Evolutionary conservation across 1,284 basidiomycete genomes (phyloP).

Genomic region (Trichosporon ovoides): DNA sequence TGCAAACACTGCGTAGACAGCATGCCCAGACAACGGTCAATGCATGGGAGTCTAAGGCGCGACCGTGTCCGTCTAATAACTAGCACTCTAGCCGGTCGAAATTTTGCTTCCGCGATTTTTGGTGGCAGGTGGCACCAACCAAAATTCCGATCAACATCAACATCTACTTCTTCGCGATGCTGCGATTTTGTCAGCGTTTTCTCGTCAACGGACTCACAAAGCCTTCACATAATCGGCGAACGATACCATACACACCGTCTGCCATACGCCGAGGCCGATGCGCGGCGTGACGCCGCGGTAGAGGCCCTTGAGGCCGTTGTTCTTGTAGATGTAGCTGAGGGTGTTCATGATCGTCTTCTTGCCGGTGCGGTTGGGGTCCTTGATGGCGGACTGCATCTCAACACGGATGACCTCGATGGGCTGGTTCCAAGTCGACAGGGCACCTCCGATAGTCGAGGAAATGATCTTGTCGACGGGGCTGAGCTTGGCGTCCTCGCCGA

Average conservation of each 20-base stretch:
- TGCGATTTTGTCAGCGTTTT: no score
- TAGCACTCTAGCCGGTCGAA: no score
- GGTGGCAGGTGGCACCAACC: no score
- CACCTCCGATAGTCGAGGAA: constrained; percentile 85
- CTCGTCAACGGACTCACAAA: no score
- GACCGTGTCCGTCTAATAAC: no score
- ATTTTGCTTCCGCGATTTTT: no score
- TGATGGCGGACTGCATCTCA: constrained; percentile 97
- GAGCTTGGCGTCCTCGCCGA: constrained; percentile 65
- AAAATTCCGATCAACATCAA: no score
- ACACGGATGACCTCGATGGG: constrained; percentile 71
- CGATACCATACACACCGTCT: constrained; percentile 85
- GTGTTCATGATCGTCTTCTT: constrained; percentile 93
- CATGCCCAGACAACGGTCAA: no score
- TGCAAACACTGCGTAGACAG: no score
- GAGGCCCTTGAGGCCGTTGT: constrained; percentile 93
- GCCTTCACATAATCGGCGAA: constrained; percentile 85
- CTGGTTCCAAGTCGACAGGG: constrained; percentile 98
- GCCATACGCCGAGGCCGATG: constrained; percentile 69
- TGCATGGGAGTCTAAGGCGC: no score
- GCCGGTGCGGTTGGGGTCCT: constrained; percentile 71
- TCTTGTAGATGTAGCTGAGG: constrained; percentile 84
- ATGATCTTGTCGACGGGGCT: constrained; percentile 79
- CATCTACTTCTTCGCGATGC: no score
- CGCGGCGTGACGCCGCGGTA: constrained; percentile 97